Base-by-base conservation (phyloP, 306 rosid genomes). In the Medicago ruthenica region DNA sequence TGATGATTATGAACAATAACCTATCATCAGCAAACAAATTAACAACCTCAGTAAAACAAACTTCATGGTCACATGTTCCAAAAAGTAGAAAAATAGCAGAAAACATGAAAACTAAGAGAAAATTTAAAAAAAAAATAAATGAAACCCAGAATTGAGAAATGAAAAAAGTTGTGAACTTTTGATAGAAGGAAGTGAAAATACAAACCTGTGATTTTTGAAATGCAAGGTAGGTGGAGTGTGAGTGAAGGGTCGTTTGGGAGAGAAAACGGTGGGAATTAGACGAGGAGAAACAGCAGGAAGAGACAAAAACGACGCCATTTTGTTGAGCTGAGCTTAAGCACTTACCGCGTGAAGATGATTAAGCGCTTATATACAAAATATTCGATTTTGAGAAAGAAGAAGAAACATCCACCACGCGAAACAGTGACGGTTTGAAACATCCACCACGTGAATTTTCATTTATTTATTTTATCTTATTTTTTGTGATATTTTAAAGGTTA, bases 261-360 rank as follows among this genome's bases (percentile, higher is more conserved):
- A 51, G 67, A 77, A 72, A 24, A 79, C 76, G 21, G 44, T 4
- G 51, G 85, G 72, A 77, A 51, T 51, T 62, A 87, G 78, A 37
- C 88, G 85, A 17, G 83, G 40, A 21, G 86, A 82, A 61, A 86
- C 47, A 36, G 86, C 76, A 24, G 88, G 82, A n/a, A 84, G 40
- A 80, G 73, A 24, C 44, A 79, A 71, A 85, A 94, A 71, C 76
- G 97, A 90, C 79, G 89, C 84, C 98, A 94, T 94, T 63, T 58
- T 27, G 67, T 10, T 10, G 10, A n/a, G 66, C 4, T 60, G 18
- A 22, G 15, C 17, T 16, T 0, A 51, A 22, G 27, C 66, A 20
- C 71, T 61, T 31, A 14, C 15, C 27, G 8, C 7, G 20, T 8
- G 47, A 31, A 41, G 47, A 31, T 27, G 27, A 9, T 20, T 34